Conservation (phyloP, 257 asterid genomes). For the Fraxinus pennsylvanica region DNA sequence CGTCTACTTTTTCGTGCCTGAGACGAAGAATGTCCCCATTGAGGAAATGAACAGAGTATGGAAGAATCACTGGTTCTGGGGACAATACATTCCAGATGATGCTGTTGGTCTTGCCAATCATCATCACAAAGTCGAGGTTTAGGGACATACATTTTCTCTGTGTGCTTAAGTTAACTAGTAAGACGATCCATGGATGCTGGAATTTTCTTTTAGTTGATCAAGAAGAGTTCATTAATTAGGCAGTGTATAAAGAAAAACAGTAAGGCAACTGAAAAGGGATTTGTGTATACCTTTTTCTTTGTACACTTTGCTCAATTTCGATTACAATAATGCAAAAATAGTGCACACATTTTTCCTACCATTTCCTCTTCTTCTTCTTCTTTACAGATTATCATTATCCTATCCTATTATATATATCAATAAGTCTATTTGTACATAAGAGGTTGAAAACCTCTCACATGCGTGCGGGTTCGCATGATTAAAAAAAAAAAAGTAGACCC, state of each 20-base stretch:
- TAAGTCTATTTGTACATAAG: too few relatives aligned
- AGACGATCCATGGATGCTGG: too few relatives aligned
- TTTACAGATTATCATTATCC: background rate
- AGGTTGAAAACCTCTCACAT: too few relatives aligned
- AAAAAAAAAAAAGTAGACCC: too few relatives aligned
- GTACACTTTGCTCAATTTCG: background rate
- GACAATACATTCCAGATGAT: conserved; percentile 44
- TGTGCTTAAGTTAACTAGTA: background rate
- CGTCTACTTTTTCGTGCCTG: conserved; percentile 47
- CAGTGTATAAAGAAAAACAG: too few relatives aligned
- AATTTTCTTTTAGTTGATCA: too few relatives aligned
- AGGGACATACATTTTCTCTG: background rate
- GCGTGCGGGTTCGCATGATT: too few relatives aligned
- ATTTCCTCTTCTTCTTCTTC: background rate
- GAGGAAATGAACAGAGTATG: conserved; percentile 55
- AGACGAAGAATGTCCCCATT: conserved; percentile 51
- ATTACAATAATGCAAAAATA: background rate
- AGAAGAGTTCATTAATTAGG: too few relatives aligned
- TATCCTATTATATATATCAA: too few relatives aligned
- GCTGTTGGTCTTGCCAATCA: conserved; percentile 43
- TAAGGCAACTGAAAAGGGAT: background rate
- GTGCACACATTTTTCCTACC: background rate
- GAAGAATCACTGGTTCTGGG: conserved; percentile 63
- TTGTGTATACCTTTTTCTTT: background rate
- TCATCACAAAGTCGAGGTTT: background rate